Conservation (phyloP, 257 asterid genomes). For the Leonotis leonurus region DNA sequence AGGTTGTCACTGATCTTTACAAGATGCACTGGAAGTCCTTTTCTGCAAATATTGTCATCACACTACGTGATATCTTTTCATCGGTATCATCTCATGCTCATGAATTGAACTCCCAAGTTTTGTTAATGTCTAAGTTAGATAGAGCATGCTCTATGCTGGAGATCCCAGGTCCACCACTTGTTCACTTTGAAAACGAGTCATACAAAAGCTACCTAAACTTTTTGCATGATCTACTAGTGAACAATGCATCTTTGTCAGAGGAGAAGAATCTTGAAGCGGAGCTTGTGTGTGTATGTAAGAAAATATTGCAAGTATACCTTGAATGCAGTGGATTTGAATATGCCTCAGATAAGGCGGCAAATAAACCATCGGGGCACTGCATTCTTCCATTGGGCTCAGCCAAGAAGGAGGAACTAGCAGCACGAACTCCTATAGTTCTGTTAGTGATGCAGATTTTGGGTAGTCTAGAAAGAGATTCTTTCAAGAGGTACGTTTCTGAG, state of each 20-base stretch:
- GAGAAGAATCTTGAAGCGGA: conserved; percentile 56
- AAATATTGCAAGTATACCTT: conserved; percentile 58
- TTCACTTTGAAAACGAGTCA: conserved; percentile 86
- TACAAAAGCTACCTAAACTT: conserved; percentile 59
- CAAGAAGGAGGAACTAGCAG: conserved; percentile 87
- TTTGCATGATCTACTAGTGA: conserved; percentile 54
- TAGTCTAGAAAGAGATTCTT: conserved; percentile 45
- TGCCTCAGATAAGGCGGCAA: conserved; percentile 18
- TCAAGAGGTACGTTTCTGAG: conserved; percentile 44
- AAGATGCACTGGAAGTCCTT: conserved; percentile 53
- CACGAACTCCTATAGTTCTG: conserved; percentile 65
- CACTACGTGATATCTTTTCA: conserved; percentile 46
- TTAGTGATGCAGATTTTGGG: conserved; percentile 55
- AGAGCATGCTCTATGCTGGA: conserved; percentile 61
- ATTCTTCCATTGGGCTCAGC: conserved; percentile 80
- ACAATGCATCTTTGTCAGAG: conserved; percentile 35
- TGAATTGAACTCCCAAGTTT: conserved; percentile 50
- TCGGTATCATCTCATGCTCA: conserved; percentile 66
- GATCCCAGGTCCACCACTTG: conserved; percentile 81
- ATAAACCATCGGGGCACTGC: conserved; percentile 35
- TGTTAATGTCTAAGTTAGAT: conserved; percentile 54
- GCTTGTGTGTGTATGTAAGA: conserved; percentile 68
- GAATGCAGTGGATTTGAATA: conserved; percentile 54
- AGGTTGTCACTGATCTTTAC: conserved; percentile 85
- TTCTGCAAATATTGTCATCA: conserved; percentile 29